phyloP scores from a whole-genome alignment of 2,329 filamentous ascomycete species.

The Phaeophleospora eucalypticola region DNA sequence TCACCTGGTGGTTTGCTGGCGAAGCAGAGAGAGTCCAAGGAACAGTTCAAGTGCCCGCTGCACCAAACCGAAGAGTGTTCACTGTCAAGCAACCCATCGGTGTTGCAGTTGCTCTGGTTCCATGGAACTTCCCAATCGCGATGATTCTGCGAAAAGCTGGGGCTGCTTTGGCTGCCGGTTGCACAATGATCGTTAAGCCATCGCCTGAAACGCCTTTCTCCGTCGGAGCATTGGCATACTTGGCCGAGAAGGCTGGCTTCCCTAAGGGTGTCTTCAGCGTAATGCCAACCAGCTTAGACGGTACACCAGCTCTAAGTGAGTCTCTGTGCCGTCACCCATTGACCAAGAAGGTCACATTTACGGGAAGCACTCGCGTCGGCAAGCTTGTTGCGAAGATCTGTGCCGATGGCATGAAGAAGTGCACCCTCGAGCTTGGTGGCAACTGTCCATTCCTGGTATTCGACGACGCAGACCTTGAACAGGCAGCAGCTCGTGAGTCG shows the following conservation, averaged over 20 bases:
- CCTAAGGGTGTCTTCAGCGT: conserved; percentile 59
- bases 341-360: conserved; percentile 61
- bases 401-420: conserved; percentile 58
- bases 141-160: conserved; percentile 65
- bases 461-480: conserved; percentile 59
- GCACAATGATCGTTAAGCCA: conserved; percentile 69
- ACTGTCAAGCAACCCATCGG: conserved; percentile 73
- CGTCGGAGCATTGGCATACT: conserved; percentile 50
- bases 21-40: conserved; percentile 62
- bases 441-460: conserved; percentile 64
- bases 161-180: conserved; percentile 66
- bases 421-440: conserved; percentile 61
- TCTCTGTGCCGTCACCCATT: conserved; percentile 55
- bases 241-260: conserved; percentile 55
- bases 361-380: conserved; percentile 57
- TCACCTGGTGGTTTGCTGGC: conserved; percentile 56
- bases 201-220: conserved; percentile 64
- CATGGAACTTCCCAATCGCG: conserved; percentile 58
- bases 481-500: conserved; percentile 46
- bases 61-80: conserved; percentile 61
- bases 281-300: conserved; percentile 55
- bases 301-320: conserved; percentile 52
- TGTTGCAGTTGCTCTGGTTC: conserved; percentile 63
- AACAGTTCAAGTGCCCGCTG: conserved; percentile 54
- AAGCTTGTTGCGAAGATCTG: conserved; percentile 60